Base-by-base conservation (phyloP, 306 rosid species). In the Parietaria judaica region DNA sequence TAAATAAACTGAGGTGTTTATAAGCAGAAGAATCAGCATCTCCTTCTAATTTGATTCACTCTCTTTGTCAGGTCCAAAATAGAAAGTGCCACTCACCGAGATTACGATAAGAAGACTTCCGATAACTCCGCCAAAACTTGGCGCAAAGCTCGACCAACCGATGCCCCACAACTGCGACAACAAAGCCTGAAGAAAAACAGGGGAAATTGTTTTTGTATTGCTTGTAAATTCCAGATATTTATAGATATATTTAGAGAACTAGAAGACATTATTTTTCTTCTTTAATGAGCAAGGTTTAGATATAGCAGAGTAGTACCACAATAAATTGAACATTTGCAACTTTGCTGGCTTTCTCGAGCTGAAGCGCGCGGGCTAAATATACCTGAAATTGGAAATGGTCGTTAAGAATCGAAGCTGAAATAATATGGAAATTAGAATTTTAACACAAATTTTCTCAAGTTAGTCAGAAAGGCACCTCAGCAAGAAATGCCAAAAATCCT, bases 291-390 rank as follows among this genome's bases (percentile, higher is more conserved):
- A 41, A 1, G 45, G 45, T 41, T 41, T 41, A 5, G 45, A 53
- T 5, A 8, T n/a, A 37, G 14, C 55, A 55, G 57, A 68, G 51
- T 43, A 17, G 36, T 76, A 86, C 97, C 95, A 72, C 81, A 62
- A 80, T 62, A 73, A 71, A 90, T 69, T 36, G 74, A 57, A 84
- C 60, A 66, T 86, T 89, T 49, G 75, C 66, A 63, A 76, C 92
- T 84, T 76, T 86, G 62, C 81, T 69, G n/a, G 84, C 84, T 74
- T 80, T 86, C 83, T 86, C 97, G 55, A 89, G 87, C 76, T 89
- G 97, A 60, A 86, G 86, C 61, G 85, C 97, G 3, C 91, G 86
- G 11, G 95, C 87, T 68, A 82, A 74, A 72, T 77, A 74, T 57
- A 75, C 87, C 97, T 86, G 79, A 81, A 67, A 63, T 65, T 54